These are phyloP conservation scores for Arctostaphylos glauca DNA, from an alignment of 148 eudicot species.

Conservation along the genomic window DNA sequence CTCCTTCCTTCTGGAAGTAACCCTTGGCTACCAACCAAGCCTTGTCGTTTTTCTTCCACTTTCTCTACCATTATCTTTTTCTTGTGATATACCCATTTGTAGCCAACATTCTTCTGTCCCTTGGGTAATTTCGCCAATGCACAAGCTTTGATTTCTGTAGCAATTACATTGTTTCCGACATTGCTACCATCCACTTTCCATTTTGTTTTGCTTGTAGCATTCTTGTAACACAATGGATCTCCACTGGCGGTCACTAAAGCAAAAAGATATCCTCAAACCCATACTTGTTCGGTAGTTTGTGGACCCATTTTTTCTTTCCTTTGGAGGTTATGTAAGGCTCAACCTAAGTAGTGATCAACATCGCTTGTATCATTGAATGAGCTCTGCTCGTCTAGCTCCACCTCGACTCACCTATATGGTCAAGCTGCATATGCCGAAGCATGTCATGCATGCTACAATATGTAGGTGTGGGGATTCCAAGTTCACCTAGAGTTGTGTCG, in stretches of 20 bases:
- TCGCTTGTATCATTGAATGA: too few relatives aligned
- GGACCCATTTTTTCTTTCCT: neutral
- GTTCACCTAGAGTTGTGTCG: too few relatives aligned
- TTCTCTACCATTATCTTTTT: neutral
- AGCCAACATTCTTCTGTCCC: neutral
- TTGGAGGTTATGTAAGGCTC: neutral
- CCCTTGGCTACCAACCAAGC: neutral
- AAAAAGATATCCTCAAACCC: neutral
- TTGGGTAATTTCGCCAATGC: neutral
- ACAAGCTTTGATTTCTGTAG: neutral
- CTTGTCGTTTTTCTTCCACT: neutral
- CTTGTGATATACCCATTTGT: neutral
- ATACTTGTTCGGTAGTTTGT: neutral
- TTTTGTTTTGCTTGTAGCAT: neutral
- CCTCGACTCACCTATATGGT: neutral
- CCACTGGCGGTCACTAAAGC: neutral
- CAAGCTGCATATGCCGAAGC: neutral
- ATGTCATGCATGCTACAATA: neutral
- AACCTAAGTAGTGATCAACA: neutral
- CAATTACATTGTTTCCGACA: neutral
- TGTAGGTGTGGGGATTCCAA: neutral
- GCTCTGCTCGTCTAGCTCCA: neutral
- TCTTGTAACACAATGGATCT: neutral
- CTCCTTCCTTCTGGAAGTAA: neutral
- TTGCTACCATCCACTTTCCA: neutral